Evolutionary conservation across 768 basidiomycete species (phyloP).

Genomic region (Kondoa subrosea): DNA sequence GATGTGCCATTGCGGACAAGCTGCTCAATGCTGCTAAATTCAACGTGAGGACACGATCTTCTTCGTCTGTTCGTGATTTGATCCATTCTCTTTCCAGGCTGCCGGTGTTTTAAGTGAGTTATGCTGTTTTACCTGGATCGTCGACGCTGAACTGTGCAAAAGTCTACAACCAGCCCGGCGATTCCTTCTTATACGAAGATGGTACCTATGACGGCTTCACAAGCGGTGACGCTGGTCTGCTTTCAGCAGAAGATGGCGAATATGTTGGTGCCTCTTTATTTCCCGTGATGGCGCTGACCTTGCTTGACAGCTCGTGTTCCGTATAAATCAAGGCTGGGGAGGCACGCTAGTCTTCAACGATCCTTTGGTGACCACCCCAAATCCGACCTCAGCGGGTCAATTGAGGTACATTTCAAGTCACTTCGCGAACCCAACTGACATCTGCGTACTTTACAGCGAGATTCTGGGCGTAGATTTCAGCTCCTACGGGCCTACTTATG

Average conservation of each 20-base stretch:
- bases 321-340: not conserved
- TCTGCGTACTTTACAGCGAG: not conserved
- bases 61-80: not conserved
- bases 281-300: not conserved
- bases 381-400: not conserved
- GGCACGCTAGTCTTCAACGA: not conserved
- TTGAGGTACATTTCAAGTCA: not conserved
- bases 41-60: not conserved
- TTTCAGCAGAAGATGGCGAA: not conserved
- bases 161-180: not conserved
- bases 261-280: not conserved
- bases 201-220: not conserved
- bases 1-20: slow-evolving; percentile 3
- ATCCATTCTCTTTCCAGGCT: not conserved
- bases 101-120: not conserved
- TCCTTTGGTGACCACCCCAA: not conserved
- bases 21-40: not conserved
- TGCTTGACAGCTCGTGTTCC: slow-evolving; percentile 1
- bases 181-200: slow-evolving; percentile 1
- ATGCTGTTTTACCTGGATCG: too few species aligned
- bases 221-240: not conserved
- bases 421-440: not conserved
- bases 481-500: slow-evolving; percentile 7
- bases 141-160: too few species aligned
- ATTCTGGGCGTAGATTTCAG: not conserved